phyloP scores from a whole-genome alignment of 371 early-diverging fungal genomes.

The Mucor irregularis region DNA sequence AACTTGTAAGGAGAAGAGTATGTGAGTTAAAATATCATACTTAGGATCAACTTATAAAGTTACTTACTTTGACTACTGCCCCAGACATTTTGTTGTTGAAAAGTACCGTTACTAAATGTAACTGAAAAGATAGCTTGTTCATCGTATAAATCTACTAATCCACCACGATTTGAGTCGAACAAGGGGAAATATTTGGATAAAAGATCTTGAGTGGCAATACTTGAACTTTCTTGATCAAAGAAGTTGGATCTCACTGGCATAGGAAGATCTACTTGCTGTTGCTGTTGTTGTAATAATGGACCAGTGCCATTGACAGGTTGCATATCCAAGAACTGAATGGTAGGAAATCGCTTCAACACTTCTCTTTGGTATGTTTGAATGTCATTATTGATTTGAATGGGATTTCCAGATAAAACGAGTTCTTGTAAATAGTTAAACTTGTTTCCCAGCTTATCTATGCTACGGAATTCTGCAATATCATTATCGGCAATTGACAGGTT shows the following conservation, averaged over 20 bases:
- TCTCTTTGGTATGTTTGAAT: slow-evolving; percentile 19
- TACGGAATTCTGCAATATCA: slow-evolving; percentile 44
- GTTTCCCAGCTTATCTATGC: slow-evolving; percentile 46
- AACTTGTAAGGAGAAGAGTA: background rate
- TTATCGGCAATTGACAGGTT: slow-evolving; percentile 64
- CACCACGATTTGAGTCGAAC: slow-evolving; percentile 41
- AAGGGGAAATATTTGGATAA: slow-evolving; percentile 44
- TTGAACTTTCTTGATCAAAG: slow-evolving; percentile 41
- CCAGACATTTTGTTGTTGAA: slow-evolving; percentile 32
- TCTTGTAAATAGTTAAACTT: slow-evolving; percentile 48
- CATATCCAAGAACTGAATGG: slow-evolving; percentile 14
- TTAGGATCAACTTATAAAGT: background rate
- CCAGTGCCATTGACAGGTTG: slow-evolving; percentile 22
- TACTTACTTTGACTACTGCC: slow-evolving; percentile 34
- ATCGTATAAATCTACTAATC: slow-evolving; percentile 40
- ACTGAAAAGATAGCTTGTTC: slow-evolving; percentile 35
- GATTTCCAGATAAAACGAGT: slow-evolving; percentile 56
- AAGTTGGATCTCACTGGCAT: slow-evolving; percentile 23
- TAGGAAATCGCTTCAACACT: slow-evolving; percentile 22
- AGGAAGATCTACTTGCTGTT: background rate
- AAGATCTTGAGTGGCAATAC: slow-evolving; percentile 34
- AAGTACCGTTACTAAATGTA: slow-evolving; percentile 25
- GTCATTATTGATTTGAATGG: slow-evolving; percentile 37
- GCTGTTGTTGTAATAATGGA: background rate
- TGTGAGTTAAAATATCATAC: background rate